These are phyloP conservation scores for Nymphaea thermarum DNA, from an alignment of 164 flowering plant genomes.

Conservation along the genomic window DNA sequence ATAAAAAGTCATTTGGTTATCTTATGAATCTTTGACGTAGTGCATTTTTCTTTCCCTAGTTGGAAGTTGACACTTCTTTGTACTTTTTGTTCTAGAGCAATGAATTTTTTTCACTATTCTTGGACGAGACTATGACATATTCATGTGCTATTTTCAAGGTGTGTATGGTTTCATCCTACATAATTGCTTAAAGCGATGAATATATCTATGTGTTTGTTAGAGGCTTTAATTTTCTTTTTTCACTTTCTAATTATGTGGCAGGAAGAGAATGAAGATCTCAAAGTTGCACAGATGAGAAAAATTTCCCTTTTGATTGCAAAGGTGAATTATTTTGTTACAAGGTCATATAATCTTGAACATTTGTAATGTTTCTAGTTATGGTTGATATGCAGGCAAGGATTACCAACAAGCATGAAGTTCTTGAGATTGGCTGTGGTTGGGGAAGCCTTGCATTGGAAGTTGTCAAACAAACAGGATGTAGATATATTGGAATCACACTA, in stretches of 20 bases:
- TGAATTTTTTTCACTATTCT: conserved; percentile 71
- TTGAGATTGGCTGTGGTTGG: conserved; percentile 96
- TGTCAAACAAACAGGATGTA: conserved; percentile 79
- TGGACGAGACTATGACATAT: conserved; percentile 95
- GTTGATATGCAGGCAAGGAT: conserved; percentile 43
- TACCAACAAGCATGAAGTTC: conserved; percentile 48
- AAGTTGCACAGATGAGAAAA: conserved; percentile 73
- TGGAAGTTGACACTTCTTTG: conserved; percentile 2
- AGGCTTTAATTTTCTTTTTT: background rate
- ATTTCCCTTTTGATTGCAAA: conserved; percentile 66
- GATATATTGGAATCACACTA: conserved; percentile 87
- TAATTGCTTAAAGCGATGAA: too few relatives aligned
- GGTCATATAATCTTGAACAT: background rate
- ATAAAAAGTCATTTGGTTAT: background rate
- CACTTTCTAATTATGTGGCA: conserved; percentile 10
- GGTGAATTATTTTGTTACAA: conserved; percentile 20
- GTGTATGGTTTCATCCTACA: conserved; percentile 1
- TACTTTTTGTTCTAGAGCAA: conserved; percentile 46
- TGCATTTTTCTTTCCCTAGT: background rate
- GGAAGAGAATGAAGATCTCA: conserved; percentile 65
- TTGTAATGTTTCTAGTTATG: background rate
- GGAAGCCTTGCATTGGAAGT: conserved; percentile 88
- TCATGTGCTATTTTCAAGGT: conserved; percentile 89
- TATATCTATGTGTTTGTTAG: too few relatives aligned
- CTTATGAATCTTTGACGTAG: background rate